Evolutionary conservation across 2,329 filamentous ascomycete genomes (phyloP).

Genomic region (Colletotrichum kahawae): DNA sequence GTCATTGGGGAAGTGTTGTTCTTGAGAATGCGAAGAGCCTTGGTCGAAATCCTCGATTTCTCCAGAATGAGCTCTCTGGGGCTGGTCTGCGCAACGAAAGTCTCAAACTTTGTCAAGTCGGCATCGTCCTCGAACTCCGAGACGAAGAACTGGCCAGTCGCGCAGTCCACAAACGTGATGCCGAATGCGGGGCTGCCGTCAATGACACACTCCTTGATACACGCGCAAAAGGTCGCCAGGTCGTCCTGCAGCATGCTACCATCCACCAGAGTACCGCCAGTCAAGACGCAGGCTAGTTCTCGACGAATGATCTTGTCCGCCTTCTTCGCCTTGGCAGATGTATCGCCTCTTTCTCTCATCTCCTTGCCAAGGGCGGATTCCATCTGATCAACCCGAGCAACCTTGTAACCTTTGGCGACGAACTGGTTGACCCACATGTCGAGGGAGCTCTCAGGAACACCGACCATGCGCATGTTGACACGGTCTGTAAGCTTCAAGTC

Average conservation of each 20-base stretch:
- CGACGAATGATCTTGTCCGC: conserved; percentile 92
- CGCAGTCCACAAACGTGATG: conserved; percentile 92
- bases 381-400: conserved; percentile 94
- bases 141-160: conserved; percentile 94
- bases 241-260: conserved; percentile 97
- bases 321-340: conserved; percentile 65
- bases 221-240: conserved; percentile 94
- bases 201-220: conserved; percentile 83
- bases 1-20: conserved; percentile 93
- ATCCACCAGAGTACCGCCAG: conserved; percentile 90
- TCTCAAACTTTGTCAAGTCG: conserved; percentile 96
- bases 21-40: conserved; percentile 89
- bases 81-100: conserved; percentile 88
- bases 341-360: conserved; percentile 89
- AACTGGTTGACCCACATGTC: conserved; percentile 98
- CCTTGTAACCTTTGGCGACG: conserved; percentile 97
- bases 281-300: conserved; percentile 90
- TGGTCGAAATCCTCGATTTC: conserved; percentile 85
- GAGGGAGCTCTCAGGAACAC: conserved; percentile 93
- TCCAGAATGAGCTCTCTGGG: conserved; percentile 90
- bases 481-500: conserved; percentile 97
- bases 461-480: conserved; percentile 99
- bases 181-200: conserved; percentile 85
- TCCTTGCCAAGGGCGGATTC: conserved; percentile 96
- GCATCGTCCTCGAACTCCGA: conserved; percentile 90